Conservation (phyloP, 306 rosid genomes). For the Oemleria cerasiformis region DNA sequence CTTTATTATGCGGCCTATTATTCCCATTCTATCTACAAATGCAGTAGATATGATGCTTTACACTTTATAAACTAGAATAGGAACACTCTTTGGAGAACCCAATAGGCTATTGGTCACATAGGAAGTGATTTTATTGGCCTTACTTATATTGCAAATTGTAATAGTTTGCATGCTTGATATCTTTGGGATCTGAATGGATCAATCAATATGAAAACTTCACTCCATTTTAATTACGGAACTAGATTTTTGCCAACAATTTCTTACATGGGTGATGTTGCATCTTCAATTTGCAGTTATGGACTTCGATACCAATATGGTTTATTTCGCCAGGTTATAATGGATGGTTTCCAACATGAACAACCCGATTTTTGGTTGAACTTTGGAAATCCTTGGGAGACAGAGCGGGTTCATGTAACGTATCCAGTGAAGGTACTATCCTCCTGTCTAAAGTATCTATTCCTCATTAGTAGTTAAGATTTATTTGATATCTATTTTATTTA, state of each 20-base stretch:
- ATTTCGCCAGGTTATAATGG: constrained; percentile 66
- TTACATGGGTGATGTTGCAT: not conserved
- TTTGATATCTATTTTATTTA: constrained; percentile 12
- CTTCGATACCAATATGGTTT: constrained; percentile 67
- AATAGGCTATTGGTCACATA: not conserved
- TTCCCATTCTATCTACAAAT: not conserved
- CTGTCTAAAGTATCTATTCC: constrained; percentile 14
- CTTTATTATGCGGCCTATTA: not conserved
- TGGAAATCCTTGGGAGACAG: constrained; percentile 87
- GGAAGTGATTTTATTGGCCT: not conserved
- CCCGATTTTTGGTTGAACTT: constrained; percentile 78
- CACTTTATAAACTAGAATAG: not conserved
- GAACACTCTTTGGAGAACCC: not conserved
- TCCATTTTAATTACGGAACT: not conserved
- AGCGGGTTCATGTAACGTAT: constrained; percentile 63
- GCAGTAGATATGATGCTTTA: not conserved
- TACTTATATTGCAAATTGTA: not conserved
- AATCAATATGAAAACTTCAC: not conserved
- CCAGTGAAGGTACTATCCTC: constrained; percentile 59
- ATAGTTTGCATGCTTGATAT: not conserved
- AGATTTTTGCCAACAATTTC: not conserved
- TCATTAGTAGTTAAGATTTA: constrained; percentile 1
- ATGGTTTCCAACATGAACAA: constrained; percentile 73
- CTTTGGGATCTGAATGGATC: not conserved
- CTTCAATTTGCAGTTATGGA: constrained; percentile 52